phyloP scores from a whole-genome alignment of 495 filamentous ascomycete species.

The Rhizodiscina lignyota region DNA sequence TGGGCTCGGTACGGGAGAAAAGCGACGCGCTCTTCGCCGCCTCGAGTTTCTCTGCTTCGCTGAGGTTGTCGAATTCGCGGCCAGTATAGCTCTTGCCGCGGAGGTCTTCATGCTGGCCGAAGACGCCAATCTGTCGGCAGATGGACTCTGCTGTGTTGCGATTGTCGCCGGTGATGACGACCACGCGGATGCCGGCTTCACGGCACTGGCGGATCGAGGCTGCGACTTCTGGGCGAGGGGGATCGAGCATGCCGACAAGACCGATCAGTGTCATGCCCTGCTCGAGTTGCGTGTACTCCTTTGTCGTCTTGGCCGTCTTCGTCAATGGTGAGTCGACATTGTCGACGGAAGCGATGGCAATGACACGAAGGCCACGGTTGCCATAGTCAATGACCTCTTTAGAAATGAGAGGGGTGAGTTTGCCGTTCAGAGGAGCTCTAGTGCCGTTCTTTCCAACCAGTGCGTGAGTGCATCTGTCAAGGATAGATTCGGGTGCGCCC shows the following conservation, averaged over 20 bases:
- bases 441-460: conserved; percentile 61
- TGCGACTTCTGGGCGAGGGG: conserved; percentile 86
- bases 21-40: conserved; percentile 76
- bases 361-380: conserved; percentile 83
- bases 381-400: conserved; percentile 77
- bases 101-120: conserved; percentile 66
- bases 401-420: conserved; percentile 48
- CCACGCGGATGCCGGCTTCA: conserved; percentile 85
- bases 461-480: conserved; percentile 75
- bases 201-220: conserved; percentile 75
- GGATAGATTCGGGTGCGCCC: conserved; percentile 84
- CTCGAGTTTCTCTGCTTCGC: conserved; percentile 57
- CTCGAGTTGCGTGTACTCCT: conserved; percentile 74
- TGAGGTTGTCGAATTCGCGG: conserved; percentile 80
- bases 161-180: conserved; percentile 98
- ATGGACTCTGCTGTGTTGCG: conserved; percentile 95
- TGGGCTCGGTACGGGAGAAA: conserved; percentile 94
- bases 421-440: conserved; percentile 48
- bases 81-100: conserved; percentile 89
- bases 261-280: conserved; percentile 88
- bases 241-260: conserved; percentile 93
- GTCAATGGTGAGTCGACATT: conserved; percentile 50
- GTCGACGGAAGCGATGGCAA: conserved; percentile 73
- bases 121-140: conserved; percentile 92
- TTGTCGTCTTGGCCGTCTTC: conserved; percentile 57